Base-by-base conservation (phyloP, 164 flowering plant genomes). In the Vitis amurensis region DNA sequence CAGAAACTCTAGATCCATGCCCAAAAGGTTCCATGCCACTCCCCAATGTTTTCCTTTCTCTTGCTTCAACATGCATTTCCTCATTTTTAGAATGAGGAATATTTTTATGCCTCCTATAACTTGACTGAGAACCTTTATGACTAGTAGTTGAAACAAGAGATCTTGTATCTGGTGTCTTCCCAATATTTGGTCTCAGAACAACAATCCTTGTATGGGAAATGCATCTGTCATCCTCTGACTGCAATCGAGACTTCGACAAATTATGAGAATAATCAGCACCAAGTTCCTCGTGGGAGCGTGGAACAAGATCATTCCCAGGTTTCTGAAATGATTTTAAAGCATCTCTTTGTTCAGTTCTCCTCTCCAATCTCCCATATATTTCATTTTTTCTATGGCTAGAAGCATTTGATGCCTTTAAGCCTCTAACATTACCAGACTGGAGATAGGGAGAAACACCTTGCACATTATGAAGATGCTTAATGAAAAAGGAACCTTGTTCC, bases 131-230 rank as follows among this genome's bases (percentile, higher is more conserved):
- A 57, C 11, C 65, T 31, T 61, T 58, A 53, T 3, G 4, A 66
- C 68, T 53, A 62, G 61, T 59, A 19, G 58, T n/a, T 11, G 63
- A n/a, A 49, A 61, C 44, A 27, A 44, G 50, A 55, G 15, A 57
- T n/a, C 57, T 62, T 11, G 16, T 31, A 59, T 37, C 27, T 50
- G 49, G 51, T 16, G 51, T 58, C 69, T 71, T 67, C 27, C 66
- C 69, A 49, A 37, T 50, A 3, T 65, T 72, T 30, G 79, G 77
- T 72, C 71, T 69, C 71, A 71, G 29, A 37, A 76, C 64, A 71
- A 62, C 72, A 71, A 74, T 75, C 31, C 57, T 61, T 13, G 51
- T 15, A 16, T 55, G 11, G 15, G 60, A 27, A 67, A 12, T 59
- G 15, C 65, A 27, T 31, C 51, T 8, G 29, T 23, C 63, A 53